Evolutionary conservation across 2,329 filamentous ascomycete genomes (phyloP), one percentile per base, ranked within the genome.

Genomic region (Stagonosporopsis chrysanthemi): DNA sequence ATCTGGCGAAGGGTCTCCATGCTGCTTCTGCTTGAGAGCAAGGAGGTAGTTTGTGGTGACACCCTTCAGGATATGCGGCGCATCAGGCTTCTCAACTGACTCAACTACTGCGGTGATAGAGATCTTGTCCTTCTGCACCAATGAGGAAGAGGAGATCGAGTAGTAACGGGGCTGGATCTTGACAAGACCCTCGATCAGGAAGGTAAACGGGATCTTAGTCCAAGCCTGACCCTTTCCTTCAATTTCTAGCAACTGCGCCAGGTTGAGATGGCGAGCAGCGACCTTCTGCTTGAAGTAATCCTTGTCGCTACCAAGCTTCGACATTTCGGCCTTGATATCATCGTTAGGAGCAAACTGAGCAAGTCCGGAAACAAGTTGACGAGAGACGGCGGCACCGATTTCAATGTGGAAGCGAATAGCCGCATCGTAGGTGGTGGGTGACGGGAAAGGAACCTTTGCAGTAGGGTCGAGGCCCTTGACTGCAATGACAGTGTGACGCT

Each of bases 91-190:
- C 57, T 86, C 80, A 67, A 92, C 85, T 12, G 89, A 91, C 77
- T 98, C 95, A 57, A 99, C 94, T 38, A 98, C 90, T 55, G 94
- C 94, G 15, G 95, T 99, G 70, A 99, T 90, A 59, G 95, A 91
- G 65, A 99, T 92, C 81, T 92, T 94, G 79, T 96, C 89, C 75
- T 95, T 93, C 75, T 99, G 93, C 15, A 96, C 93, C 8, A 92
- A 78, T 6, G 95, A 97, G 0, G 95, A 98, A 1, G 96, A 99
- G 2, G 95, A 99, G 77, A 99, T 99, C 46, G 96, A 99, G 82
- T 99, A 99, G 84, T 98, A 99, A 46, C 95, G 91, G 36, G 95
- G 94, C 78, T 99, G 95, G 55, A 99, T 87, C 83, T 97, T 98
- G 79, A 88, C 91, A 60, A 99, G 79, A 64, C 92, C 90, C 82